Conservation (phyloP, 768 basidiomycete genomes). For the Leucosporidium yakuticum region DNA sequence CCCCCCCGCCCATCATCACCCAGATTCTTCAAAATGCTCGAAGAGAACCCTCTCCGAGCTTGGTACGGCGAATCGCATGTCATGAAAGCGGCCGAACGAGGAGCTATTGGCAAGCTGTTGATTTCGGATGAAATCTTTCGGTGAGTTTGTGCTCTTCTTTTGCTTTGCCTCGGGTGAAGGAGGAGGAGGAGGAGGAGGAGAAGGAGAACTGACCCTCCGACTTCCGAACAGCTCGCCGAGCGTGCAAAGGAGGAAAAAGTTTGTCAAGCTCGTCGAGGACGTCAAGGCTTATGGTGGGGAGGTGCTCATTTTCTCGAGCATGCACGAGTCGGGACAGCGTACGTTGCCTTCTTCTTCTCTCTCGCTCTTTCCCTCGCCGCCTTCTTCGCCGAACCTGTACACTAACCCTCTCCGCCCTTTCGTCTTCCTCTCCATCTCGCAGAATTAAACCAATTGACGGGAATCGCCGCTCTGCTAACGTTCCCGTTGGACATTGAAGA, state of each 20-base stretch:
- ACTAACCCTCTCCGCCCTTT: not conserved
- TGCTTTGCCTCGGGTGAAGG: too few relatives aligned
- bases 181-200: too few relatives aligned
- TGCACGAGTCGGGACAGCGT: slow-evolving; percentile 98
- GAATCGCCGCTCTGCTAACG: slow-evolving; percentile 89
- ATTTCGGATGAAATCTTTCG: slow-evolving; percentile 94
- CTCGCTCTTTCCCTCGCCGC: not conserved
- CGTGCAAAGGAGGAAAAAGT: slow-evolving; percentile 67
- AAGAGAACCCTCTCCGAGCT: slow-evolving; percentile 85
- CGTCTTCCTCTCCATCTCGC: slow-evolving; percentile 23
- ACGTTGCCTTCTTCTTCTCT: not conserved
- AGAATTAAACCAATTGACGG: slow-evolving; percentile 95
- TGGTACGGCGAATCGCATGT: slow-evolving; percentile 99
- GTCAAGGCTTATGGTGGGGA: slow-evolving; percentile 85
- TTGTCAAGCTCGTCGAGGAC: slow-evolving; percentile 78
- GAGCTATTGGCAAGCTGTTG: slow-evolving; percentile 85
- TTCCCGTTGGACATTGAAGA: slow-evolving; percentile 94
- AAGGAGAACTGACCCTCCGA: too few relatives aligned
- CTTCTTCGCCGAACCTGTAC: not conserved
- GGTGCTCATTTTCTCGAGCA: slow-evolving; percentile 94
- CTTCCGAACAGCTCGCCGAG: slow-evolving; percentile 76
- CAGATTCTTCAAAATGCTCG: slow-evolving; percentile 98
- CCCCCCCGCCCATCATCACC: not conserved
- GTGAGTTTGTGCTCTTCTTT: slow-evolving; percentile 46
- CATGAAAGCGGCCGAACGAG: slow-evolving; percentile 78